These are phyloP conservation scores for Coemansia sp. DNA, from an alignment of 192 early-diverging fungal species.

Conservation along the genomic window DNA sequence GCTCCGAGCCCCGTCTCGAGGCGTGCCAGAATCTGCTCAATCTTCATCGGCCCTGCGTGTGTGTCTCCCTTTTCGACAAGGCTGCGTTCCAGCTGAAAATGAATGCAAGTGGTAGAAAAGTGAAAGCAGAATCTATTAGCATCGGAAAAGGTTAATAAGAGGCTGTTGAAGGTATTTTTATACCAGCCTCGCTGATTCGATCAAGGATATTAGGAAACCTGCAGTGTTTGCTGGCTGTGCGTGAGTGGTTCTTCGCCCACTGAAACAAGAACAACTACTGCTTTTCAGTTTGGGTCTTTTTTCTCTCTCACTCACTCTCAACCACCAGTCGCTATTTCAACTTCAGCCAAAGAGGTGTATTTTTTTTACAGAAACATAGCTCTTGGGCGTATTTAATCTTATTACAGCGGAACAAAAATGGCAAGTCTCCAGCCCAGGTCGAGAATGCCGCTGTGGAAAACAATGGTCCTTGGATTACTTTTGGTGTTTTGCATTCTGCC, in stretches of 20 bases:
- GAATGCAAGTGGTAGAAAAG: no score
- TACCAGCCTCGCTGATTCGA: no score
- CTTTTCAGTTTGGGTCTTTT: no score
- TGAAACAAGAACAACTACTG: no score
- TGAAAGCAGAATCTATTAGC: no score
- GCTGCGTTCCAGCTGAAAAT: not conserved
- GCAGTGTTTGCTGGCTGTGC: not conserved
- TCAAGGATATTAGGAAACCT: no score
- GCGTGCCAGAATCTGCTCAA: slow-evolving; percentile 34
- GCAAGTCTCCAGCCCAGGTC: not conserved
- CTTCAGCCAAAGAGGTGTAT: not conserved
- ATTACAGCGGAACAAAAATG: not conserved
- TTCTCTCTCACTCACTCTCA: no score
- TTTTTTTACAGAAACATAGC: no score
- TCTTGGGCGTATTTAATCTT: no score
- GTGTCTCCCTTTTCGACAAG: not conserved
- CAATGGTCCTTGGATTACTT: slow-evolving; percentile 11
- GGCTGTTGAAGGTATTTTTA: not conserved
- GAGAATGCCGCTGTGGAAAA: not conserved
- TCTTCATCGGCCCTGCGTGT: slow-evolving; percentile 28
- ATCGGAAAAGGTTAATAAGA: no score
- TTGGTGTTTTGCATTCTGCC: slow-evolving; percentile 8
- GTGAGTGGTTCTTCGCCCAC: not conserved
- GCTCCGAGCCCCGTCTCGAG: slow-evolving; percentile 47
- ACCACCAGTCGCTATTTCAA: not conserved